Percentiles rank a stretch among this genome's conserved stretches.
Evolutionary conservation across 352 stramenopile genomes (phyloP).

Genomic region (Globisporangium alternatum): DNA sequence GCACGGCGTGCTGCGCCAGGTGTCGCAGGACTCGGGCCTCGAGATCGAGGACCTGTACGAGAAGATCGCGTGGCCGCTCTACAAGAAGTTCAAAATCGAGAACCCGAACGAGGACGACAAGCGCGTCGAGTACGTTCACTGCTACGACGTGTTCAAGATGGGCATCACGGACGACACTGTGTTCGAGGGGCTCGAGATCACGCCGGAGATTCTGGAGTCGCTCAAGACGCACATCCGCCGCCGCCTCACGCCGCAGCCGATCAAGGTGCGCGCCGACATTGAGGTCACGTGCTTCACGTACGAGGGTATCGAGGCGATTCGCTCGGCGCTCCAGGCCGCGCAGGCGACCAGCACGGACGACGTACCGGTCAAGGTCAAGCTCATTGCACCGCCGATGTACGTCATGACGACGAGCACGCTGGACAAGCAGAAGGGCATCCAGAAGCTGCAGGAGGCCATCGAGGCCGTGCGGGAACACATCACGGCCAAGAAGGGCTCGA

Average conservation of each 20-base stretch:
- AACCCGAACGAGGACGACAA: constrained; percentile 75
- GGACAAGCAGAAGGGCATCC: constrained; percentile 97
- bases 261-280: constrained; percentile 99
- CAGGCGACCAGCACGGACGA: constrained; percentile 87
- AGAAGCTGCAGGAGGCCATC: constrained; percentile 95
- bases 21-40: constrained; percentile 73
- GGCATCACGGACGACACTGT: constrained; percentile 90
- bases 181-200: constrained; percentile 91
- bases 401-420: constrained; percentile 98
- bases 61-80: constrained; percentile 97
- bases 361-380: constrained; percentile 96
- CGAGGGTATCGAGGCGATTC: constrained; percentile 99
- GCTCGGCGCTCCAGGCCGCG: constrained; percentile 92
- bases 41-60: constrained; percentile 85
- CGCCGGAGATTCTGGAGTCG: constrained; percentile 78
- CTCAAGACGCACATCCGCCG: constrained; percentile 97
- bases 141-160: constrained; percentile 99
- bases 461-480: constrained; percentile 94
- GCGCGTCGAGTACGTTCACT: constrained; percentile 94
- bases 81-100: constrained; percentile 95
- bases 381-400: constrained; percentile 99
- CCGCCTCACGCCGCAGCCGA: constrained; percentile 97
- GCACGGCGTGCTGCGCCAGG: constrained; percentile 91
- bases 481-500: constrained; percentile 92
- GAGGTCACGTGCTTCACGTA: constrained; percentile 99